These are phyloP conservation scores for Penicillium olsonii DNA, from an alignment of 2,329 filamentous ascomycete genomes.

Conservation along the genomic window DNA sequence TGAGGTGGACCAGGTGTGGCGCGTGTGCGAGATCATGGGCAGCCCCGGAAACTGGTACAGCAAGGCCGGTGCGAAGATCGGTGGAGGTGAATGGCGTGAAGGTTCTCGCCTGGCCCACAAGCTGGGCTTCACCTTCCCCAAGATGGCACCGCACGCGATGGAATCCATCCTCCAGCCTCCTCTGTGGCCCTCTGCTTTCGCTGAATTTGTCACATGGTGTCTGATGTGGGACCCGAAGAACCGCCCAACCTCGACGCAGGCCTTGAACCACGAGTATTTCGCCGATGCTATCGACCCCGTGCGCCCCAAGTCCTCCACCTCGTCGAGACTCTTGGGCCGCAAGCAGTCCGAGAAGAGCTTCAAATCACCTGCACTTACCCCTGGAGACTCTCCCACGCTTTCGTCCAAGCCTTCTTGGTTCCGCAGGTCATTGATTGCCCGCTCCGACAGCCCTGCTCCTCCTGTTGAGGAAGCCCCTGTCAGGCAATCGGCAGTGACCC, in stretches of 20 bases:
- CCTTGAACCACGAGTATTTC: slow-evolving; percentile 95
- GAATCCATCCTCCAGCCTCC: slow-evolving; percentile 88
- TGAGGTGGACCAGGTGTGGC: slow-evolving; percentile 98
- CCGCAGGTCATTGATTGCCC: slow-evolving; percentile 85
- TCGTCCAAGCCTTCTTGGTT: slow-evolving; percentile 94
- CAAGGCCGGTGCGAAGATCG: slow-evolving; percentile 81
- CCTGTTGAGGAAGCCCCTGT: slow-evolving; percentile 45
- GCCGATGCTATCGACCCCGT: slow-evolving; percentile 87
- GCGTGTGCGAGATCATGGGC: slow-evolving; percentile 98
- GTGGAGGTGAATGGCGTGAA: slow-evolving; percentile 96
- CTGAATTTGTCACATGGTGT: slow-evolving; percentile 96
- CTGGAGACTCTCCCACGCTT: slow-evolving; percentile 58
- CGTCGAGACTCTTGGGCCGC: slow-evolving; percentile 73
- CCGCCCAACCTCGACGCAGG: slow-evolving; percentile 87
- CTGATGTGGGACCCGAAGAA: slow-evolving; percentile 97
- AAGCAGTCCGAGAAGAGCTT: slow-evolving; percentile 83
- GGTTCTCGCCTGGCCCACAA: slow-evolving; percentile 90
- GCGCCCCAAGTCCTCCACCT: slow-evolving; percentile 85
- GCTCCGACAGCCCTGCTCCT: slow-evolving; percentile 69
- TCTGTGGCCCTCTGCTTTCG: slow-evolving; percentile 86
- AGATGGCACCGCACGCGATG: slow-evolving; percentile 96
- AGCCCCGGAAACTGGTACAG: slow-evolving; percentile 98
- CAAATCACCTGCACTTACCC: slow-evolving; percentile 64
- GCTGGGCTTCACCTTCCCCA: slow-evolving; percentile 96
- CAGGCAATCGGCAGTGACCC: slow-evolving; percentile 47